Percentiles rank a stretch among this genome's conserved stretches.
Evolutionary conservation across 176 grass and related monocot genomes (phyloP).

Genomic region (Bonia amplexicaulis): DNA sequence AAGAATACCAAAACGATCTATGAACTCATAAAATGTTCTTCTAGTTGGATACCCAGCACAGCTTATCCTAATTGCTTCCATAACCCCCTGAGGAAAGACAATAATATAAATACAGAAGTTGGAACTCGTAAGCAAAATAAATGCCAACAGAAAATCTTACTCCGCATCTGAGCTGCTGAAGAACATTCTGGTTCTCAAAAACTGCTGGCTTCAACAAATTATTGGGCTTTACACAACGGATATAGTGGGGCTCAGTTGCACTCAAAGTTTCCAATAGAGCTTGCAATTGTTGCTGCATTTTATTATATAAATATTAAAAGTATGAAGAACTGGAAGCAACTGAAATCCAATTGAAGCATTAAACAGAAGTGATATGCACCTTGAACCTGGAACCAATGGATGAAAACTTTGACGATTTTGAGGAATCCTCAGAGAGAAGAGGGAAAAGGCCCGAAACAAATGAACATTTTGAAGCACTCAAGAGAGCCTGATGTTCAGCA

Average conservation of each 20-base stretch:
- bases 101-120: conserved; percentile 36
- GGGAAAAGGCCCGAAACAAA: conserved; percentile 85
- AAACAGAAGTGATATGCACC: conserved; percentile 36
- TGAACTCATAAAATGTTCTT: conserved; percentile 84
- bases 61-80: conserved; percentile 99
- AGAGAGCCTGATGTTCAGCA: conserved; percentile 89
- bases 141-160: conserved; percentile 57
- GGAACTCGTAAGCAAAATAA: not conserved
- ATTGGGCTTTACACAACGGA: conserved; percentile 97
- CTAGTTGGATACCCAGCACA: conserved; percentile 96
- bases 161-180: conserved; percentile 97
- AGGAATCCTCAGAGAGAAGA: conserved; percentile 65
- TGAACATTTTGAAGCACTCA: conserved; percentile 74
- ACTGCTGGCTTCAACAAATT: conserved; percentile 93
- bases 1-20: conserved; percentile 95
- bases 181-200: conserved; percentile 90
- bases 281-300: conserved; percentile 95
- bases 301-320: conserved; percentile 21
- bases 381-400: conserved; percentile 96
- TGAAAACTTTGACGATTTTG: conserved; percentile 99
- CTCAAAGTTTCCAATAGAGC: conserved; percentile 88
- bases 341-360: conserved; percentile 19
- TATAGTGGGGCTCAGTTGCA: conserved; percentile 93
- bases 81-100: conserved; percentile 66
- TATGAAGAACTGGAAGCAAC: not conserved